Evolutionary conservation across 2,329 filamentous ascomycete genomes (phyloP), one percentile per base, ranked within the genome.

Genomic region (Geosmithia putterillii): DNA sequence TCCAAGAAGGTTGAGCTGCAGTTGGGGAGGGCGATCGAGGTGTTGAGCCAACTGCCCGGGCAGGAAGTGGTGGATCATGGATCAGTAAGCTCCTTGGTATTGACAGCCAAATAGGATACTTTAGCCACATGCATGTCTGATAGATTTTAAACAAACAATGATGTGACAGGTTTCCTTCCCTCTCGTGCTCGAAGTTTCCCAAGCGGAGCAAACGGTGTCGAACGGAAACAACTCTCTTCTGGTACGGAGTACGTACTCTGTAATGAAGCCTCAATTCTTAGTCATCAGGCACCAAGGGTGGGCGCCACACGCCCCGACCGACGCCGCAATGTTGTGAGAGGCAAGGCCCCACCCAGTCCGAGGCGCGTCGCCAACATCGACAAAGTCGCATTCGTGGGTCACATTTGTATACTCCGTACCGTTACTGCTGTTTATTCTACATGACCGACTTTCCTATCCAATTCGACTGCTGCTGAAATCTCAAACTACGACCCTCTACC

Each of bases 21-120:
- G 8, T 35, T 52, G 3, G 41, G 46, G 20, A 47, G 42, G 19
- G 28, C 45, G 10, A 38, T 50, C 19, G 45, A 49, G 19, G 44
- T 52, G 21, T 18, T 46, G 19, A 50, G 47, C 41, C 39, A 45
- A 36, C 23, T 51, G 18, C 48, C 49, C 4, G 48, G 47, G 12
- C 41, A 40, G 12, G 38, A 43, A 15, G 44, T 49, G 22, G 32
- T 36, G 18, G 45, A 51, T 19, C 49, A 51, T 44, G 50, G 50
- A 10, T 18, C 45, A 9, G 40, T 50, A 18, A 36, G 46, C 41
- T 19, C 22, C 2, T 22, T 50, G 32, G n/a, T 10, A 4, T 44
- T 34, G 28, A 32, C 10, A 14, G 15, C 28, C 10, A 32, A 32
- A 14, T 32, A 32, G 28, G 15, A 32, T 32, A 12, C 10, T 6